Percentiles rank a stretch among this genome's conserved stretches.
phyloP scores from a whole-genome alignment of 2,329 filamentous ascomycete species.

The Cytospora paraplurivora region DNA sequence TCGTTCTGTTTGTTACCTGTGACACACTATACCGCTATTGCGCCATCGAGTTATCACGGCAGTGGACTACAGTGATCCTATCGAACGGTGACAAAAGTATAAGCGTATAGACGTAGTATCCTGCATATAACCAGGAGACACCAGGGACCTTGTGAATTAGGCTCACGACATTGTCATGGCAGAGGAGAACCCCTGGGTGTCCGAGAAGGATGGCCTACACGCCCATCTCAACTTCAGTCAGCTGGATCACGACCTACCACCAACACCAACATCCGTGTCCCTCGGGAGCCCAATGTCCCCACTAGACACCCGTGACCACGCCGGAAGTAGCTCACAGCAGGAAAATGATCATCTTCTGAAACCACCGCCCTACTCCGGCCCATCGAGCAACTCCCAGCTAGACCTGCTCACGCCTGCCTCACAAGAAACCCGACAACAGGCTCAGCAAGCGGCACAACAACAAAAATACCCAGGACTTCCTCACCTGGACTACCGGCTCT shows the following conservation, averaged over 20 bases:
- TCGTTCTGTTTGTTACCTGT: not conserved
- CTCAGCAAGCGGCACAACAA: slow-evolving; percentile 32
- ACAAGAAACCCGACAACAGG: slow-evolving; percentile 9
- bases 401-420: slow-evolving; percentile 12
- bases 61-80: not conserved
- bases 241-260: slow-evolving; percentile 10
- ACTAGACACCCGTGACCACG: not conserved
- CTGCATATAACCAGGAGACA: not conserved
- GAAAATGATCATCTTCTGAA: slow-evolving; percentile 25
- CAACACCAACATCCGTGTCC: slow-evolving; percentile 9
- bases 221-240: slow-evolving; percentile 19
- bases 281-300: slow-evolving; percentile 14
- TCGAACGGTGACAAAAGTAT: not conserved
- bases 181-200: slow-evolving; percentile 13
- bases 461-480: slow-evolving; percentile 51
- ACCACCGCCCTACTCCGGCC: slow-evolving; percentile 42
- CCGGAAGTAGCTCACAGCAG: slow-evolving; percentile 4
- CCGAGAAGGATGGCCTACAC: slow-evolving; percentile 24
- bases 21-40: not conserved
- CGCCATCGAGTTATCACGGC: not conserved
- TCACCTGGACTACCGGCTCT: slow-evolving; percentile 53
- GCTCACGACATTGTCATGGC: slow-evolving; percentile 16
- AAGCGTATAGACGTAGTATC: not conserved
- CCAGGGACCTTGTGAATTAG: not conserved
- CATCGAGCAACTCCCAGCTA: slow-evolving; percentile 32